Evolutionary conservation across 2,329 filamentous ascomycete species (phyloP).

Genomic region (Ramularia endophylla): DNA sequence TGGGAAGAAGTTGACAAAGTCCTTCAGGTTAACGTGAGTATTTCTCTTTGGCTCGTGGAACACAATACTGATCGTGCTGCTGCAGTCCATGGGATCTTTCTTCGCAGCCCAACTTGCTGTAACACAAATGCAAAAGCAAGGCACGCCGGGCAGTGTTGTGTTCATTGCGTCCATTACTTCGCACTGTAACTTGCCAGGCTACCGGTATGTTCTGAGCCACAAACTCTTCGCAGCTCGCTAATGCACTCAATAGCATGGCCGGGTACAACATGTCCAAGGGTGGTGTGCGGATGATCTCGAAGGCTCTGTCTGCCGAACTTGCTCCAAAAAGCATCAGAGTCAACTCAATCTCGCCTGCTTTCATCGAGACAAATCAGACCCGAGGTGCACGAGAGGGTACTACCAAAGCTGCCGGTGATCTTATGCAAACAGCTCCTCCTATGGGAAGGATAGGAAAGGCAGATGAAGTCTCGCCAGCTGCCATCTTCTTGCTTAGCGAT

Average conservation of each 20-base stretch:
- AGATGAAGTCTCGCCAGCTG: constrained; percentile 27
- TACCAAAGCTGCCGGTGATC: constrained; percentile 16
- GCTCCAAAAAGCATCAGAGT: constrained; percentile 25
- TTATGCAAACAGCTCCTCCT: constrained; percentile 22
- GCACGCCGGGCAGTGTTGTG: constrained; percentile 32
- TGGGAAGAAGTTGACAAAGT: constrained; percentile 29
- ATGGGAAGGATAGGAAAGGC: constrained; percentile 19
- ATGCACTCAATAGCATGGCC: constrained; percentile 15
- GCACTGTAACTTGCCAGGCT: constrained; percentile 28
- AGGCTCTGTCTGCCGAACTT: constrained; percentile 32
- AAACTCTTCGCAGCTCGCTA: neutral
- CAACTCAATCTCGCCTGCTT: constrained; percentile 24
- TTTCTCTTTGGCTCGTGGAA: neutral
- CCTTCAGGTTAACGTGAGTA: constrained; percentile 32
- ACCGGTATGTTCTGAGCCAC: constrained; percentile 10
- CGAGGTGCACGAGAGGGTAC: constrained; percentile 16
- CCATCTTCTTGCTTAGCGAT: constrained; percentile 38
- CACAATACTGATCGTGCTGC: neutral
- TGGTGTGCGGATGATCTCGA: constrained; percentile 22
- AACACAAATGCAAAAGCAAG: constrained; percentile 29
- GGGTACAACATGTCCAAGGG: constrained; percentile 31
- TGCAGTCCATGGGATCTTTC: constrained; percentile 30
- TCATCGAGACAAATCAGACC: constrained; percentile 24
- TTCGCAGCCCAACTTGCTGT: constrained; percentile 31
- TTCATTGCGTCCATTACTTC: constrained; percentile 33